Base-by-base conservation (phyloP, 2,329 filamentous ascomycete species). In the Fusarium subtropicale region DNA sequence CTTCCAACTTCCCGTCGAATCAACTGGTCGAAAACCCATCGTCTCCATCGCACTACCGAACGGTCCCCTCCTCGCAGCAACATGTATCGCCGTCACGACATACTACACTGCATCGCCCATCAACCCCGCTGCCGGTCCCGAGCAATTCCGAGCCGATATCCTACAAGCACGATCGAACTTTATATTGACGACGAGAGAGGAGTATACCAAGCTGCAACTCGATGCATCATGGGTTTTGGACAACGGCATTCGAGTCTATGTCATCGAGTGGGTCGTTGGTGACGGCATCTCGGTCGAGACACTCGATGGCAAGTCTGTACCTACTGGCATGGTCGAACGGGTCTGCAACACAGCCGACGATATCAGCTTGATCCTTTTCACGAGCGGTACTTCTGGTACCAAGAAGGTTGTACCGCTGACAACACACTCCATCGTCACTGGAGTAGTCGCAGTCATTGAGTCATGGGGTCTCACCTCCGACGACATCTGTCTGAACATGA, bases 71-170 rank as follows among this genome's bases (percentile, higher is more conserved):
- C 2, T 63, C 11, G 60, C 60, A 10, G 60, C 60, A 1, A 63
- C 60, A 12, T 63, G 60, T 8, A 33, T 63, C 7, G 60, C 60
- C 7, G 48, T 63, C 1, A 56, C 60, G 2, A 63, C 30, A 22
- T 63, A 63, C 36, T 63, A 63, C 24, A 63, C 34, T 3, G 30
- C 58, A 15, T 63, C 58, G 0, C 60, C 60, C 3, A 63, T 63
- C 18, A 63, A 63, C n/a, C 60, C 60, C 1, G 60, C 60, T 5
- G 48, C 60, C 4, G 60, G 58, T 6, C 20, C 34, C 2, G 60
- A 63, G 16, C 60, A 63, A 16, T 63, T 63, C 30, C 41, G 48
- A n/a, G 34, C 60, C 1, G 60, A 63, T 15, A 63, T 63, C 12
- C 34, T 63, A 1, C 60, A 63, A 26, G 60, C 60, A 1, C 28